Evolutionary conservation across 148 eudicot genomes (phyloP), one percentile per base, ranked within the genome.

Genomic region (Chenopodium suecicum): DNA sequence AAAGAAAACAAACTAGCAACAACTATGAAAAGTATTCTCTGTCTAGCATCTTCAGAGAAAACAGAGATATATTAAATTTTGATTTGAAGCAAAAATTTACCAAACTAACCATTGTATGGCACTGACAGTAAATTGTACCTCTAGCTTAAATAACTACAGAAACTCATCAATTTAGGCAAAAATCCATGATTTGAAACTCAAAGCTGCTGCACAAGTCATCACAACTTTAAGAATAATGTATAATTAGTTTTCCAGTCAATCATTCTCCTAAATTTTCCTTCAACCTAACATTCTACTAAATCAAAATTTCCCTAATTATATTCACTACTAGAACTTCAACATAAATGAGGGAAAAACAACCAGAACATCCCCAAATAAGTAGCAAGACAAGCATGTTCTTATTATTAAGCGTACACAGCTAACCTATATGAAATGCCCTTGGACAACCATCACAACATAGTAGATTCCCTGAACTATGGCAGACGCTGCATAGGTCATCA

Each of bases 381-480:
- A 77, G 29, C 74, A 32, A 67, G 75, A 74, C 48, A 50, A 79
- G 48, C 74, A 73, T 23, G 29, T 37, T 32, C 68, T 1, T 32
- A 32, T 29, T 31, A 32, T 16, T 22, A 34, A n/a, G 19, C 17
- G 16, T 37, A 70, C 48, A 50, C 31, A 76, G 25, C 82, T 88
- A 47, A 96, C 98, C 95, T 87, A 77, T 13, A 88, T 96, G 99
- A 67, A 91, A 96, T 46, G 93, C 89, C 82, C 99, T 91, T 19
- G 95, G 98, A 85, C 99, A 96, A 65, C 85, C 90, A 84, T 92
- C 97, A 83, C 99, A 96, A 73, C 90, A 86, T 74, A 94, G 60
- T 63, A 96, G 91, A 69, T 96, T 83, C 65, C 99, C 99, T 19
- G 83, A 83, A 70, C 88, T 91, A 63, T 76, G 83, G 76, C 99